Evolutionary conservation across 495 filamentous ascomycete species (phyloP), one percentile per base, ranked within the genome.

Genomic region (Aspergillus affinis): DNA sequence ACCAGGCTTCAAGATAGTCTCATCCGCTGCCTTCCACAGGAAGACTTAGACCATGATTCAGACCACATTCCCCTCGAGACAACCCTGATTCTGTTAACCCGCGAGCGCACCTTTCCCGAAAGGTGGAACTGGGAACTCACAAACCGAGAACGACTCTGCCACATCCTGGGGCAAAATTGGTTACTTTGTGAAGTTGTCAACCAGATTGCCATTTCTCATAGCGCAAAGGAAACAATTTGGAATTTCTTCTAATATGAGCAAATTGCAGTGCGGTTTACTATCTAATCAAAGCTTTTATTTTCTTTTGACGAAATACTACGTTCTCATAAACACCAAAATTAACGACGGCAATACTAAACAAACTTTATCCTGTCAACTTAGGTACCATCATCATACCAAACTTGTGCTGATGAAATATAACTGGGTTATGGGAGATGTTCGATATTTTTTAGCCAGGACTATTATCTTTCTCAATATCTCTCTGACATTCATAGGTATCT

Each of bases 121-220:
- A 2, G 26, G 15, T 51, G 49, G 49, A 51, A 51, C 49, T 51
- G 49, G 49, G 49, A 51, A 51, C 18, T 51, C 49, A 51, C 49
- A 17, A 19, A 51, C 13, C 20, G 27, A 3, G 49, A 51, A 51
- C 49, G 49, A 51, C 49, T 51, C 13, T 27, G 27, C 49, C 49
- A 51, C 19, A 26, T 51, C 18, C 51, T 36, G 18, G 29, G 6
- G 51, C 51, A 41, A 44, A 32, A 46, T n/a, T n/a, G n/a, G 48
- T 6, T 50, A 27, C 19, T 50, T 50, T 36, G 32, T 36, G 10
- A 36, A 36, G 32, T 36, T 36, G 32, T 36, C 32, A 36, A 36
- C 32, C 32, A 36, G 32, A 36, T 36, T 36, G 32, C 32, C 32
- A 36, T 36, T 36, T 36, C 32, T 36, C 32, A 36, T 36, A 36